Conservation (phyloP, 768 basidiomycete genomes). For the Boletus rubroflammeus region DNA sequence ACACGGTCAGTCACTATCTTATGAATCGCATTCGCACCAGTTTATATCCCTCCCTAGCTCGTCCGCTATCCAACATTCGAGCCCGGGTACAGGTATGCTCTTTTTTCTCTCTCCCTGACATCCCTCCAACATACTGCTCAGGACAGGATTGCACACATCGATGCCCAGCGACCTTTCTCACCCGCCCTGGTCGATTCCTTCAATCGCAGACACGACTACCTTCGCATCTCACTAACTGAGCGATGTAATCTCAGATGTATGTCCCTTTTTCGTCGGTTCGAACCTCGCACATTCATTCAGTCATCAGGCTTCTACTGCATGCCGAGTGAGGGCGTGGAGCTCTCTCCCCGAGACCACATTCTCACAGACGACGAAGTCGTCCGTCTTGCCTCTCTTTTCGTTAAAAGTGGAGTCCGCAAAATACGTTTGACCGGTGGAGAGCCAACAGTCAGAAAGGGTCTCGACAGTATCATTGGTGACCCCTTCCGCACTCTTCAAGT, state of each 20-base stretch:
- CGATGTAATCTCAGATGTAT: slow-evolving; percentile 83
- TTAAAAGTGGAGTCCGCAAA: slow-evolving; percentile 78
- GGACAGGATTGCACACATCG: slow-evolving; percentile 56
- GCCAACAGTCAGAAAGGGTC: slow-evolving; percentile 76
- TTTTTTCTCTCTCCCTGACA: not conserved
- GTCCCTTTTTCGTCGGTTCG: slow-evolving; percentile 11
- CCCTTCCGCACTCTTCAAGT: slow-evolving; percentile 12
- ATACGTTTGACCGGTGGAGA: slow-evolving; percentile 88
- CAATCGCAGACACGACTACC: slow-evolving; percentile 71
- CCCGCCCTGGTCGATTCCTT: slow-evolving; percentile 64
- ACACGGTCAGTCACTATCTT: not conserved
- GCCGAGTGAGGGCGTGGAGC: slow-evolving; percentile 75
- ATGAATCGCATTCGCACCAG: slow-evolving; percentile 11
- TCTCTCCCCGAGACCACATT: slow-evolving; percentile 66
- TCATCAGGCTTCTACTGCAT: slow-evolving; percentile 84
- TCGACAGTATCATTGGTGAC: slow-evolving; percentile 64
- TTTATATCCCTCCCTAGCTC: slow-evolving; percentile 3
- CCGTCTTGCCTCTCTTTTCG: slow-evolving; percentile 72
- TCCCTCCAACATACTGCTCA: slow-evolving; percentile 19
- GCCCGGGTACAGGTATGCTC: slow-evolving; percentile 20
- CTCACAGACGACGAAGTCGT: slow-evolving; percentile 75
- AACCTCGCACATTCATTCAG: not conserved
- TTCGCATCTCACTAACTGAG: slow-evolving; percentile 86
- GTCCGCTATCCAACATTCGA: slow-evolving; percentile 14
- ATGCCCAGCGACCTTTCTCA: slow-evolving; percentile 45